Percentiles rank a stretch among this genome's conserved stretches.
These are phyloP conservation scores for Verticillium tricorpus DNA, from an alignment of 2,329 filamentous ascomycete genomes.

Conservation along the genomic window DNA sequence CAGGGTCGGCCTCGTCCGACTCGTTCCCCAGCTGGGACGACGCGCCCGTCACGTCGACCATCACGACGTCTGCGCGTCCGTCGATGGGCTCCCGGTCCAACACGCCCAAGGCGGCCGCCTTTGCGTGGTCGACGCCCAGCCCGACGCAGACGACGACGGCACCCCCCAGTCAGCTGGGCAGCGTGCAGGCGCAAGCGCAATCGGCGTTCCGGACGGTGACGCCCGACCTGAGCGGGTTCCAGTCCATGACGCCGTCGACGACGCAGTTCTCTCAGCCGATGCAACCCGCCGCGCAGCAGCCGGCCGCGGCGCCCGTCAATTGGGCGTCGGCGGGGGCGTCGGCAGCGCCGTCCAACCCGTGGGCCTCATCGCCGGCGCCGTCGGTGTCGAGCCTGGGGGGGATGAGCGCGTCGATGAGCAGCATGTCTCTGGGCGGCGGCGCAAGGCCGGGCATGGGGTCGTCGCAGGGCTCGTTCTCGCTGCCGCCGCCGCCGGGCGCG, in stretches of 20 bases:
- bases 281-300: conserved; percentile 31
- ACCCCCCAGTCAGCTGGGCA: conserved; percentile 20
- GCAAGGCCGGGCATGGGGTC: conserved; percentile 29
- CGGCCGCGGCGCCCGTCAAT: conserved; percentile 30
- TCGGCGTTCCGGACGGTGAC: conserved; percentile 52
- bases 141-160: conserved; percentile 28
- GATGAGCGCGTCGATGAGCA: conserved; percentile 41
- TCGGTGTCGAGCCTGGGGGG: conserved; percentile 27
- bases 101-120: conserved; percentile 43
- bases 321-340: conserved; percentile 41
- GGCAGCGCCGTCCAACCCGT: conserved; percentile 38
- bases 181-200: conserved; percentile 22
- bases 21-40: conserved; percentile 46
- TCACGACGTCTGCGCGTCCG: conserved; percentile 22
- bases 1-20: conserved; percentile 33
- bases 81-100: conserved; percentile 24
- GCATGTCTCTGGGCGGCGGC: conserved; percentile 40
- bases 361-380: conserved; percentile 36
- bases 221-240: conserved; percentile 52
- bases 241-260: conserved; percentile 50
- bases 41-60: conserved; percentile 16
- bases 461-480: conserved; percentile 44
- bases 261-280: conserved; percentile 62
- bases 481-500: conserved; percentile 47
- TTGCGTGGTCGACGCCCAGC: conserved; percentile 61